phyloP scores from a whole-genome alignment of 495 filamentous ascomycete genomes.

The Penicillium subrubescens region DNA sequence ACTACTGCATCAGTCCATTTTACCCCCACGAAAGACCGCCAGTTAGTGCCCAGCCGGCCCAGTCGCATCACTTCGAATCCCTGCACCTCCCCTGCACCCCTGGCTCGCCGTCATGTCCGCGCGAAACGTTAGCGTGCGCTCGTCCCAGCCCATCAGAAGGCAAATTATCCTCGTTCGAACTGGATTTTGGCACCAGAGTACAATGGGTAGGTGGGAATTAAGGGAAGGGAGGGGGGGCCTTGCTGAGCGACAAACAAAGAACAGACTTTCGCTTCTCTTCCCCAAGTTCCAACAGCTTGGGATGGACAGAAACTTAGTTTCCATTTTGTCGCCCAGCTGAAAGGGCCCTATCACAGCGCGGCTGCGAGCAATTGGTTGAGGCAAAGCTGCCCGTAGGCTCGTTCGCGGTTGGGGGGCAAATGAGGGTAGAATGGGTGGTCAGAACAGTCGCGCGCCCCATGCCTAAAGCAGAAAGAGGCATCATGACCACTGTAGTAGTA shows the following conservation, averaged over 20 bases:
- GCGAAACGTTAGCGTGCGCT: constrained; percentile 13
- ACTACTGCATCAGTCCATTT: not conserved
- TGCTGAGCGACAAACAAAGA: not conserved
- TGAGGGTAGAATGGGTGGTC: not conserved
- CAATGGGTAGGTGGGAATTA: not conserved
- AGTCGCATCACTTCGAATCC: not conserved
- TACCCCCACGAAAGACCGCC: not conserved
- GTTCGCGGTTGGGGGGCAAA: constrained; percentile 8
- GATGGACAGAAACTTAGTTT: constrained; percentile 17
- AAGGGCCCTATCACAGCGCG: not conserved
- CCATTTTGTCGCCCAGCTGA: not conserved
- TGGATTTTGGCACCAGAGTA: not conserved
- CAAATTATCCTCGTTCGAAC: not conserved
- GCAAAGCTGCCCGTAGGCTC: constrained; percentile 8
- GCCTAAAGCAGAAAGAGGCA: not conserved
- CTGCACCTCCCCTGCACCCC: constrained; percentile 9
- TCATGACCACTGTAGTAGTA: not conserved
- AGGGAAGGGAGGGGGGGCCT: not conserved
- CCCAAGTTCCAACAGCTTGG: constrained; percentile 3
- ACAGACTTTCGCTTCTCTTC: constrained; percentile 8
- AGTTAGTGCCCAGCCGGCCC: not conserved
- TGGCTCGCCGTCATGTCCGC: constrained; percentile 19
- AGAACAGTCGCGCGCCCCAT: not conserved
- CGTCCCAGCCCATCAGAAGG: constrained; percentile 17
- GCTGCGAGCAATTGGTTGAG: not conserved